Base-by-base conservation (phyloP, 345 rosid genomes). In the Acer saccharum region DNA sequence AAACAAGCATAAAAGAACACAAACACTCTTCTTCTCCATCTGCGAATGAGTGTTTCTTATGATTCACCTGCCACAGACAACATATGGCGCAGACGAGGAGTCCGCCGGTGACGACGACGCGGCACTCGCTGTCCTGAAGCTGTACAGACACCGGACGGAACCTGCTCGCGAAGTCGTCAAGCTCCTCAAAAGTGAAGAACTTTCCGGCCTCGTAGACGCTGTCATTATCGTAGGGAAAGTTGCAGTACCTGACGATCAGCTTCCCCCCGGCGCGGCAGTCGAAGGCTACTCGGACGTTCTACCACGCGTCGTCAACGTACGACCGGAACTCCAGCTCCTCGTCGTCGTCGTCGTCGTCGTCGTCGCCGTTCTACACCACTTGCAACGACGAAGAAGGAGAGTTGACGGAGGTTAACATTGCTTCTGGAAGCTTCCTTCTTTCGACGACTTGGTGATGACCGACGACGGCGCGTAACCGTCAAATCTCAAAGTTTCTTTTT, bases 111-210 rank as follows among this genome's bases (percentile, higher is more conserved):
- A 82, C 77, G 23, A 29, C 32, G 32, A 58, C 21, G 54, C 11
- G 13, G 73, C 92, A 89, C 29, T 87, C 74, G 3, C 3, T 1
- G 79, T 25, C 92, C 85, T 89, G 92, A 10, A 89, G 57, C 85
- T 87, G 92, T 18, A 16, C 39, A 4, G 90, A 89, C 27, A 81
- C n/a, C 10, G 75, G 80, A 46, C 87, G 83, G 54, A 89, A 79
- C 71, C 90, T 82, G 2, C 9, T 1, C 32, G n/a, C 6, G 44
- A 87, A 82, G 10, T 76, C 77, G 25, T 25, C 60, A 20, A 89
- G 9, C 64, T 84, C 78, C 32, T 66, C 69, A 27, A 50, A 7
- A 29, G 72, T 25, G 10, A 46, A 52, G 61, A 87, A 85, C 9
- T 17, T 14, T 0, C n/a, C 14, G 5, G 83, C 75, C 9, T 65